Base-by-base conservation (phyloP, 805 yeast species). In the Metschnikowia colocasiae region DNA sequence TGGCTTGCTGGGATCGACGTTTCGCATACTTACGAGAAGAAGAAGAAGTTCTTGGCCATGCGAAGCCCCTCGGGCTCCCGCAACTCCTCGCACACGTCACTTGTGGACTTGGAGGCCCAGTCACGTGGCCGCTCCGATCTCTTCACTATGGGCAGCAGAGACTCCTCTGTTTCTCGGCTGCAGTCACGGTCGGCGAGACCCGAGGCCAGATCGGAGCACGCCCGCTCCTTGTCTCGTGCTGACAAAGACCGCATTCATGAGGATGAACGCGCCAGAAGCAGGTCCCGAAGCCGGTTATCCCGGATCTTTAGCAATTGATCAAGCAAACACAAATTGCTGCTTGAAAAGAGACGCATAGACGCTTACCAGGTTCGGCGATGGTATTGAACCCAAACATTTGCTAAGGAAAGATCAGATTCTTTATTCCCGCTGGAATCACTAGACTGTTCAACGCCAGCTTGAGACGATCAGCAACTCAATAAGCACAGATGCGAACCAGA, bases 1-100 rank as follows among this genome's bases (percentile, higher is more conserved):
- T 67, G 67, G 68, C 51, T 71, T 6, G 59, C 58, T 32, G 48
- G 54, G 20, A 59, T 65, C 20, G 71, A 66, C 43, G 43, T 50
- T 16, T 29, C 52, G 12, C 55, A 45, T 31, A 50, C 55, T 3
- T 44, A 51, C 9, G 58, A 55, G 38, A 55, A 55, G 45, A 55
- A 52, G 48, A 55, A 52, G 40, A 46, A 47, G 43, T 32, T 44
- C 25, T 48, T 52, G 23, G 49, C 53, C 27, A 43, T 49, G 40
- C 31, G 47, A 33, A 54, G 58, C 31, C 56, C 52, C 4, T 36
- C 45, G 43, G n/a, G 29, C 25, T 54, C 57, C n/a, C 40, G 53
- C 16, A 52, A 38, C 35, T 32, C 46, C 43, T 54, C 58, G 10
- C 40, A 48, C 18, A 46, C 53, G 4, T 45, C 53, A 27, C 47